Base-by-base conservation (phyloP, 495 filamentous ascomycete genomes). In the Podospora comata region DNA sequence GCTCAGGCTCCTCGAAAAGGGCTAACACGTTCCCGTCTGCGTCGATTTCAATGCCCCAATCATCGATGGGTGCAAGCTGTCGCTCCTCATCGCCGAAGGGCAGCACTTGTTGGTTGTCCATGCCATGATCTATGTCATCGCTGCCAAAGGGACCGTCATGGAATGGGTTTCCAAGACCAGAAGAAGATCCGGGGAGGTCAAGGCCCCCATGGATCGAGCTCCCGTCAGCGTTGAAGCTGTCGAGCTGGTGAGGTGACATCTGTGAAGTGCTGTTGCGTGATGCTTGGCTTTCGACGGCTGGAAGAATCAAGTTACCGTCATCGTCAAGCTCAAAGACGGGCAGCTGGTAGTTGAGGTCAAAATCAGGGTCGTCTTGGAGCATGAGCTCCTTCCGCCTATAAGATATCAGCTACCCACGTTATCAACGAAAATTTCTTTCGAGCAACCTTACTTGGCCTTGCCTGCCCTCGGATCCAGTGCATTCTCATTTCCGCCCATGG, bases 351-450 rank as follows among this genome's bases (percentile, higher is more conserved):
- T 74, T 68, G 34, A 77, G 63, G 27, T 93, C 76, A 71, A 97
- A 97, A n/a, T 87, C 85, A 5, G 93, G 93, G 75, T 98, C 95
- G 69, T 99, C 92, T 23, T 84, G 79, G 4, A 97, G 83, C 16
- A 93, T 76, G 59, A 97, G 87, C 69, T 92, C 91, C 58, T 91
- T 90, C 23, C 89, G 90, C 68, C 94, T 97, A 72, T 6, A 32
- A 32, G 30, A 32, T 32, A 48, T 48, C 39, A 48, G 39, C 39
- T 16, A 48, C 13, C 15, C 7, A 16, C 15, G 15, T 20, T 34
- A 55, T 5, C 15, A 3, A 19, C 59, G 19, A 34, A 56, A 48
- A 26, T 11, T 13, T 6, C 23, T 58, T 20, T 58, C 18, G 28
- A 30, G 4, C 15, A 28, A 78, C 81, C 74, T 48, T 76, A 96